phyloP scores from a whole-genome alignment of 805 yeast species.

The Pichia nakasei region DNA sequence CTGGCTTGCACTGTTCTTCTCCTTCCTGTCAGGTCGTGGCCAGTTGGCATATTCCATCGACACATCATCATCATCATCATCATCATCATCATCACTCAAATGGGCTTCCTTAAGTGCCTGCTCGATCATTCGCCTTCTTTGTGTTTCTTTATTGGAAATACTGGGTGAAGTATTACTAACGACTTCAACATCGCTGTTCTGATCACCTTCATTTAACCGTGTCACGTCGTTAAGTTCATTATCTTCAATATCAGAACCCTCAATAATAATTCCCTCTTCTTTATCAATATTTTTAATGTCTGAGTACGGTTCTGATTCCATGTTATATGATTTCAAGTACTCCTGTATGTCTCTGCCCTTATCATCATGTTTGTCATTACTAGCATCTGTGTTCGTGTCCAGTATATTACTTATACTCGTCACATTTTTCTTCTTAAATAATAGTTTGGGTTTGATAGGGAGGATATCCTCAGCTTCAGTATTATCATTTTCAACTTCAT shows the following conservation, averaged over 20 bases:
- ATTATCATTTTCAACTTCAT: background rate
- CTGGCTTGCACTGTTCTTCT: too few species aligned
- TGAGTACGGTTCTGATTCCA: too few species aligned
- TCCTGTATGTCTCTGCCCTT: background rate
- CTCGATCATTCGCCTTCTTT: background rate
- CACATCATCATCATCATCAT: background rate
- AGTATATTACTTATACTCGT: too few species aligned
- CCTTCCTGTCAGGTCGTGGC: background rate
- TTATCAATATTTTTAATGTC: constrained; percentile 8
- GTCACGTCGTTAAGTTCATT: background rate
- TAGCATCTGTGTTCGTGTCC: too few species aligned
- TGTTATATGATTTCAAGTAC: constrained; percentile 1
- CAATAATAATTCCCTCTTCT: constrained; percentile 15
- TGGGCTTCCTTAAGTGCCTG: constrained; percentile 1
- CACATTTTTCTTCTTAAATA: too few species aligned
- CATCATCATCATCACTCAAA: constrained; percentile 1
- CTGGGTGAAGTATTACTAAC: background rate
- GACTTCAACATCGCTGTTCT: too few species aligned
- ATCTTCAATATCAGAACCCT: constrained; percentile 14
- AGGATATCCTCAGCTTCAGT: too few species aligned
- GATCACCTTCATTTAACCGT: background rate
- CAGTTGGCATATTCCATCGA: too few species aligned
- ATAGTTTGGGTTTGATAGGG: too few species aligned
- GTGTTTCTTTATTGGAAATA: background rate
- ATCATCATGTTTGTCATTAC: background rate